phyloP scores from a whole-genome alignment of 2,329 filamentous ascomycete genomes.

The Alternaria rosae region DNA sequence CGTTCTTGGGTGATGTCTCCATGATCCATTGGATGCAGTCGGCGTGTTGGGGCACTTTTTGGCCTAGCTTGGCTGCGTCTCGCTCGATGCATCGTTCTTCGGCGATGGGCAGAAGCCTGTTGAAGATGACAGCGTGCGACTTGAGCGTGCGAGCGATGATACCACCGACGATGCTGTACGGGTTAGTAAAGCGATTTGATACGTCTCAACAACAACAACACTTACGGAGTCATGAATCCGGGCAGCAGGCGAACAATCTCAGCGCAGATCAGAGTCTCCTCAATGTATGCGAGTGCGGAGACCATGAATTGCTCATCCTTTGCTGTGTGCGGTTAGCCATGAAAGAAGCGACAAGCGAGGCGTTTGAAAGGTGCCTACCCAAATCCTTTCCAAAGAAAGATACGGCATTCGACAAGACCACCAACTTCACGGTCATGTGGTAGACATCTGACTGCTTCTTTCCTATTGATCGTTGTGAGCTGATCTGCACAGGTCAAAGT shows the following conservation, averaged over 20 bases:
- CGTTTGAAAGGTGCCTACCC: neutral
- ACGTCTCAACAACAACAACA: neutral
- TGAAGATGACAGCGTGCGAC: conserved; percentile 23
- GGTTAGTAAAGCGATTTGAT: neutral
- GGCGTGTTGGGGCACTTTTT: conserved; percentile 16
- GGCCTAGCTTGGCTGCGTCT: conserved; percentile 17
- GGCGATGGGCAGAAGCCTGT: conserved; percentile 22
- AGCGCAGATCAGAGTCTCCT: conserved; percentile 33
- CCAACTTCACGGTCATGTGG: conserved; percentile 21
- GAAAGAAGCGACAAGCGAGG: neutral
- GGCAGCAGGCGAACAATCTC: conserved; percentile 33
- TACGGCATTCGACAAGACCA: conserved; percentile 22
- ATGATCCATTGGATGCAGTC: conserved; percentile 49
- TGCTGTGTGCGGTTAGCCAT: conserved; percentile 6
- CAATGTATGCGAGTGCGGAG: conserved; percentile 28
- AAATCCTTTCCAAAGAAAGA: conserved; percentile 27
- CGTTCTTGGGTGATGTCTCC: conserved; percentile 35
- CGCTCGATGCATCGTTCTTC: conserved; percentile 22
- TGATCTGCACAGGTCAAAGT: neutral
- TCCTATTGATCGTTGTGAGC: conserved; percentile 1
- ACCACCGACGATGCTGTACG: conserved; percentile 8
- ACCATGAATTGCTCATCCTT: conserved; percentile 34
- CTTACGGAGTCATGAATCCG: conserved; percentile 19
- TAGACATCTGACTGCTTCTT: conserved; percentile 17
- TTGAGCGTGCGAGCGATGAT: conserved; percentile 22